Evolutionary conservation across 2,329 filamentous ascomycete species (phyloP), one percentile per base, ranked within the genome.

Genomic region (Talaromyces sp.): DNA sequence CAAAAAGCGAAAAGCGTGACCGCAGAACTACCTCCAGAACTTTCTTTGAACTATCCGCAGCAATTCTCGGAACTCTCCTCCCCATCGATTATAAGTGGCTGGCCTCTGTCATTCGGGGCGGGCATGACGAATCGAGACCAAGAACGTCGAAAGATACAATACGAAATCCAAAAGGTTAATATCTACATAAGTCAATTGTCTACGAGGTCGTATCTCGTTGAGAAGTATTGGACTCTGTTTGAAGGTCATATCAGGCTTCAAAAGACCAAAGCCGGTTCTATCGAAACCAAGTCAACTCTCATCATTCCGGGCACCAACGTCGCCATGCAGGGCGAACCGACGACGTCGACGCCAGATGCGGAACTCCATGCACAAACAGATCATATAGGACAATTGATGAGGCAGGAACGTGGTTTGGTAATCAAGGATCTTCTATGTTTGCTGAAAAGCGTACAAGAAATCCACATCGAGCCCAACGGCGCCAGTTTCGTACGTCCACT

Each of bases 101-200:
- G 79, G n/a, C 68, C 69, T 10, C 45, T 69, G 16, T 70, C 68
- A 22, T 50, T 47, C 24, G 50, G 50, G 11, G 22, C 10, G 22
- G 60, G 54, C 22, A 35, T 43, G 50, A 59, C 52, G 33, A 48
- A 52, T n/a, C 39, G 43, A 11, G 60, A 65, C 8, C 43, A 48
- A 31, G 70, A 74, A 59, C 72, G 72, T 33, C 75, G 74, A 11
- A 69, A 72, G 5, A 79, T 93, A 4, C 91, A 95, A 73, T 92
- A 89, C 69, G 93, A 96, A 77, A 95, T 97, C 35, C 92, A 96
- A 75, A 96, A 96, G 74, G 91, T 92, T 7, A 96, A 96, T 75
- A 91, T 97, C 45, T 92, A 94, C 73, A 87, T 89, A 2, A 94
- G 90, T 6, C 90, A 93, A 71, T 82, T 97, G 10, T 88, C 89